phyloP scores from a whole-genome alignment of 2,329 filamentous ascomycete genomes.

The Macrophomina pseudophaseolina region DNA sequence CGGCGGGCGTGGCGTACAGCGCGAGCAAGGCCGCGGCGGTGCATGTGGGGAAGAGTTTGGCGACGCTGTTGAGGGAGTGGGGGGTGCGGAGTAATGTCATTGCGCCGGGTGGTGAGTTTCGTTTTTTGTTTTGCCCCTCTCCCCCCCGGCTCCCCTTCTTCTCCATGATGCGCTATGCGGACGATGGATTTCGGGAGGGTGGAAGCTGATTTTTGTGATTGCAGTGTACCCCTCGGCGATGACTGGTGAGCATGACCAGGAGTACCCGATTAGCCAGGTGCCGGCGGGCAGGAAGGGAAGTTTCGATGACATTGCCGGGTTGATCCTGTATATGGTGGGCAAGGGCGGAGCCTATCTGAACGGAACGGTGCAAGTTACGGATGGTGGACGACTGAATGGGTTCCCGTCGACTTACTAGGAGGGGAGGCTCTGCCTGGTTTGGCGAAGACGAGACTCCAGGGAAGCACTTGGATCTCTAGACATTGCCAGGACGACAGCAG shows the following conservation, averaged over 20 bases:
- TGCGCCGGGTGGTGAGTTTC: conserved; percentile 42
- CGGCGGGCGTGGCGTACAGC: conserved; percentile 50
- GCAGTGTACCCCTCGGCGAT: conserved; percentile 50
- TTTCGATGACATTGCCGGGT: conserved; percentile 55
- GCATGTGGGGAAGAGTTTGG: conserved; percentile 49
- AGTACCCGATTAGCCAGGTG: conserved; percentile 42
- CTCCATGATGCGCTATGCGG: too few relatives aligned
- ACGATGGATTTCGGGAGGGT: too few relatives aligned
- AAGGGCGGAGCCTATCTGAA: conserved; percentile 60
- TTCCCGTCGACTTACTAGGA: conserved; percentile 42
- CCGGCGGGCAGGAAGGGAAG: conserved; percentile 49
- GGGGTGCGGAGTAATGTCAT: conserved; percentile 56
- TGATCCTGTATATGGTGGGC: conserved; percentile 57
- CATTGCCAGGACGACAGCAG: too few relatives aligned
- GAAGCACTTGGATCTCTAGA: too few relatives aligned
- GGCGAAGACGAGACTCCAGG: too few relatives aligned
- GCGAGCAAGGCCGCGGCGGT: conserved; percentile 52
- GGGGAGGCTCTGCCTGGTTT: not conserved
- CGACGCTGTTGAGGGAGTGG: conserved; percentile 47
- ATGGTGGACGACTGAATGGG: conserved; percentile 49
- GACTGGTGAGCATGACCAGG: conserved; percentile 40
- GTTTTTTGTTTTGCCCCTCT: conserved; percentile 12
- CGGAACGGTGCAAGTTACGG: conserved; percentile 56
- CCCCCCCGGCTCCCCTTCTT: not conserved
- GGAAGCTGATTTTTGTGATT: too few relatives aligned